Evolutionary conservation across 129 eudicot genomes (phyloP), one percentile per base, ranked within the genome.

Genomic region (Pittosporum tobira): DNA sequence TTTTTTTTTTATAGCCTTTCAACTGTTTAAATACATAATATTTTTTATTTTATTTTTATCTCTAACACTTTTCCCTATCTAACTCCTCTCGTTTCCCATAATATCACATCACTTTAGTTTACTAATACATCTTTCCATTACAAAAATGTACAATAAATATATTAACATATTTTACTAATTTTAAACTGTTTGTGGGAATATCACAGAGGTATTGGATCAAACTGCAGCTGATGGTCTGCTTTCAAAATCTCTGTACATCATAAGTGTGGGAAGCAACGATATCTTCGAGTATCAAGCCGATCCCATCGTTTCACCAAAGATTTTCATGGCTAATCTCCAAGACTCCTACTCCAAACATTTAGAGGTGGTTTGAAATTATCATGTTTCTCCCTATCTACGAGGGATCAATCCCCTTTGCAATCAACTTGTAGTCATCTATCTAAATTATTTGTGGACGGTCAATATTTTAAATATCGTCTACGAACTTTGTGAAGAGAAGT

Each of bases 261-360:
- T 81, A 44, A 73, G 82, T 49, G 60, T 66, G 16, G 87, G 83
- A 72, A 81, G 82, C 80, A 81, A 81, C 48, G 87, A 81, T 66
- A 44, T 81, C 2, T 31, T 76, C 37, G 77, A 81, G 29, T 70
- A 61, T 26, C 14, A 28, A 11, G 13, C 29, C 20, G 50, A 46
- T 48, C 18, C 16, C 5, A 51, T 29, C 31, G 47, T 42, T 22
- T 3, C 63, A 10, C 61, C 67, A 0, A 15, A 60, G 11, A 48
- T 20, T 5, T 43, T 75, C 43, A 29, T 75, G 14, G 36, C 36
- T 36, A 66, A 61, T 15, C 72, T 76, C 62, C 67, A 55, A 0
- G 49, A 56, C 43, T 59, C 69, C 58, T 76, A 61, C 7, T 36
- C 75, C 56, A 36, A 0, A 4, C 75, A 72, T 29, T 26, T 81